These are phyloP conservation scores for Chlamydomonas sp. DNA, from an alignment of 139 green algal genomes.

Conservation along the genomic window DNA sequence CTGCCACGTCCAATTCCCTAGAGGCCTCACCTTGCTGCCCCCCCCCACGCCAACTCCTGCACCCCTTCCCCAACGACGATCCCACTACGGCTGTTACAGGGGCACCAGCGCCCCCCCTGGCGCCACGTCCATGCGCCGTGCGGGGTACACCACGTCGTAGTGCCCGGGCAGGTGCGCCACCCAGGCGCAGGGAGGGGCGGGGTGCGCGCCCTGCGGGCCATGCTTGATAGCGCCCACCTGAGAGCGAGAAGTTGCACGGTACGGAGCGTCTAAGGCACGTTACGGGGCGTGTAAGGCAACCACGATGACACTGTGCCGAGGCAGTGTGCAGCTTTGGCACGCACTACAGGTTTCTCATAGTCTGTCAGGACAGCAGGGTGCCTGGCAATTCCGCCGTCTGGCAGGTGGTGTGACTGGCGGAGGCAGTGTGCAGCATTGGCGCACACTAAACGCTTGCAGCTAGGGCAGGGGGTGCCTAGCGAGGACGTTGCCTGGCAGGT, in stretches of 20 bases:
- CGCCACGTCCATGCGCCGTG: slow-evolving; percentile 14
- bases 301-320: too few species aligned
- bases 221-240: slow-evolving; percentile 32
- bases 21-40: too few species aligned
- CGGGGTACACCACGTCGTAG: slow-evolving; percentile 35
- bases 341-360: too few species aligned
- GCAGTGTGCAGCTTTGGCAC: too few species aligned
- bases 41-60: too few species aligned
- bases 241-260: background rate
- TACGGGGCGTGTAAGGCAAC: background rate
- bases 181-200: slow-evolving; percentile 14
- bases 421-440: too few species aligned
- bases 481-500: background rate
- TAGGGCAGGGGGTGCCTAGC: too few species aligned
- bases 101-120: background rate
- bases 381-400: too few species aligned
- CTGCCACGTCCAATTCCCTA: too few species aligned
- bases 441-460: too few species aligned
- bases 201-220: background rate
- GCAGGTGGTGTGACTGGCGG: too few species aligned
- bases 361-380: too few species aligned
- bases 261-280: background rate
- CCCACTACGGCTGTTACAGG: background rate
- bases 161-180: slow-evolving; percentile 33
- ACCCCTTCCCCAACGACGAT: background rate